These are phyloP conservation scores for Neoscytalidium dimidiatum DNA, from an alignment of 2,329 filamentous ascomycete genomes.

Conservation along the genomic window DNA sequence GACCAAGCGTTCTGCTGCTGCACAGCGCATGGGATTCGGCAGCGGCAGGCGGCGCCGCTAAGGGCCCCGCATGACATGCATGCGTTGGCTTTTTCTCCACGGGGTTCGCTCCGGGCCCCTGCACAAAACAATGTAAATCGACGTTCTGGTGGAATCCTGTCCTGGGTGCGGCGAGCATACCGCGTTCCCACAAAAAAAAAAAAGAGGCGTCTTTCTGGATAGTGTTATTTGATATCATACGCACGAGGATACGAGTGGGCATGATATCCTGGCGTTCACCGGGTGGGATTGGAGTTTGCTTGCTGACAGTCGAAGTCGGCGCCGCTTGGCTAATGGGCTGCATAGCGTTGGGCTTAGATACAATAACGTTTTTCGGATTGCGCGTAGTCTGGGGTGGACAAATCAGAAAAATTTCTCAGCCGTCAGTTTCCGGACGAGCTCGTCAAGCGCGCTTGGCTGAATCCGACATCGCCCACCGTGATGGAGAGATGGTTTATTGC, in stretches of 20 bases:
- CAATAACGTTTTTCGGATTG: not conserved
- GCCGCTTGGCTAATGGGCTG: conserved; percentile 14
- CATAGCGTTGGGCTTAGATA: conserved; percentile 20
- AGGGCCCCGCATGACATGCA: not conserved
- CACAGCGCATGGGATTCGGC: conserved; percentile 20
- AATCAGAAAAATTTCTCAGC: not conserved
- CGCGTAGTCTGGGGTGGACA: conserved; percentile 4
- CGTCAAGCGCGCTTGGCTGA: not conserved
- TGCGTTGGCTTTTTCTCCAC: not conserved
- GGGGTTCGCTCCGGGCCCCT: not conserved
- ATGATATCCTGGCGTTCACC: conserved; percentile 26
- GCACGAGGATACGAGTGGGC: conserved; percentile 36
- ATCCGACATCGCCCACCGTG: not conserved
- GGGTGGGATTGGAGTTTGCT: conserved; percentile 12
- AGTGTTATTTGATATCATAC: conserved; percentile 26
- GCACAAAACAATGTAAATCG: conserved; percentile 15
- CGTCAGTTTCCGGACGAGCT: not conserved
- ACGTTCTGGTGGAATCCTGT: not conserved
- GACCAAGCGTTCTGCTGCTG: conserved; percentile 17
- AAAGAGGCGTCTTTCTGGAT: conserved; percentile 19
- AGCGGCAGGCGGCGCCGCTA: conserved; percentile 16
- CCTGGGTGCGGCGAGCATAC: not conserved
- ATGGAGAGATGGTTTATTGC: not conserved
- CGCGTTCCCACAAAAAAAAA: conserved; percentile 18
- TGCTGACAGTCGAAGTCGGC: not conserved